Evolutionary conservation across 1,139 yeast species (phyloP), one percentile per base, ranked within the genome.

Genomic region (Debaryomycetaceae sp.): DNA sequence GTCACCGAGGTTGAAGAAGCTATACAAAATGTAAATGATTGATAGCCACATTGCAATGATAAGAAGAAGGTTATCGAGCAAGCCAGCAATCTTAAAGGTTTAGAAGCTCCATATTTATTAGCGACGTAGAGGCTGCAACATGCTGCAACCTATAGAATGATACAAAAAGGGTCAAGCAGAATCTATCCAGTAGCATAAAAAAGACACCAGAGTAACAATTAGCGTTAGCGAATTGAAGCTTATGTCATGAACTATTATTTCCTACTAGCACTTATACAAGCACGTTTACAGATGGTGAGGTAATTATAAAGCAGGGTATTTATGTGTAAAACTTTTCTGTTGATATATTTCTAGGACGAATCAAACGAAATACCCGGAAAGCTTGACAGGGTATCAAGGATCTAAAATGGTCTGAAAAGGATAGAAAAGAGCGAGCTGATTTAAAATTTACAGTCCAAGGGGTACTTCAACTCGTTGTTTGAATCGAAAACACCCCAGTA

Each of bases 401-500:
- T 8, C 31, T 27, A 27, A 11, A 27, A 27, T 27, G 8, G 8
- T 7, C 11, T 27, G 11, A 2, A 27, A 4, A 8, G 11, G 31
- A 8, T 11, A 27, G 31, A 27, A 8, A 27, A 7, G 11, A 27
- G 11, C 11, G 31, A 27, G 11, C 31, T 27, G 8, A 2, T 17
- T 34, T 49, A 52, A 56, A 80, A 82, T 53, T 75, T 70, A 75
- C 93, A 86, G 51, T 60, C 63, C 54, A 85, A 66, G 42, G 77
- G 59, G 68, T 78, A 85, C 70, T 86, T 86, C 66, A 77, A 70
- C 40, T 65, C 63, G 66, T 79, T 68, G 59, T 75, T 62, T 44
- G 77, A 56, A 55, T 82, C 85, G 75, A 84, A 86, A 49, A 87
- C 86, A 75, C 97, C 97, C 96, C 96, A 90, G 76, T 87, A 81